Percentiles rank a stretch among this genome's conserved stretches.
phyloP scores from a whole-genome alignment of 2,329 filamentous ascomycete genomes.

The Escovopsis weberi region DNA sequence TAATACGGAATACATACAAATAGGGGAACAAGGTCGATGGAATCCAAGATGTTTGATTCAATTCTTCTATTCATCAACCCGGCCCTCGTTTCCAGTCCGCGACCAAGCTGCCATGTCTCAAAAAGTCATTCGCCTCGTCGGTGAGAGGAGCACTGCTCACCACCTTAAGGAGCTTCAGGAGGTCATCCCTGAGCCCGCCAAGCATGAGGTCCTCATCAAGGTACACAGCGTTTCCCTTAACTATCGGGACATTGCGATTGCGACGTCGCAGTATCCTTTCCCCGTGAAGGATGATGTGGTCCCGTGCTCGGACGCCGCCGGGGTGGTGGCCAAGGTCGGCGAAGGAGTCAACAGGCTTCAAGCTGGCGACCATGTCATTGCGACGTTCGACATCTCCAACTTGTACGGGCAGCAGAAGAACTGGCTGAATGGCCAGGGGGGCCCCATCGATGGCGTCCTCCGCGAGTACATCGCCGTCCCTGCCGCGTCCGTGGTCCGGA shows the following conservation, averaged over 20 bases:
- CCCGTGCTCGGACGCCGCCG: conserved; percentile 25
- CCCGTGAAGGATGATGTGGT: conserved; percentile 20
- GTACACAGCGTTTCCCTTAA: conserved; percentile 20
- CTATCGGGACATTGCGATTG: conserved; percentile 22
- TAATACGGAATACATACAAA: no score
- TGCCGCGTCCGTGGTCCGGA: neutral
- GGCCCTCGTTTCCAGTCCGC: no score
- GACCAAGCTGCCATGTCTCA: no score
- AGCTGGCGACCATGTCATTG: conserved; percentile 22
- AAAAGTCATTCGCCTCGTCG: no score
- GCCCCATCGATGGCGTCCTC: conserved; percentile 1
- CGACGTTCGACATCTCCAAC: conserved; percentile 9
- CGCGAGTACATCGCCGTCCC: neutral
- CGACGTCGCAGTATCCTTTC: conserved; percentile 26
- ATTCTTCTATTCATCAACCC: no score
- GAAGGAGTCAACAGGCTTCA: conserved; percentile 17
- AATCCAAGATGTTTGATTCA: no score
- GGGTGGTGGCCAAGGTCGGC: conserved; percentile 24
- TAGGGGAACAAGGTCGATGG: no score
- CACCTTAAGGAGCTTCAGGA: no score
- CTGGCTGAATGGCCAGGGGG: neutral
- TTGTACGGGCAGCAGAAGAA: neutral
- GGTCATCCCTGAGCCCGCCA: no score
- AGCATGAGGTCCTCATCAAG: conserved; percentile 13
- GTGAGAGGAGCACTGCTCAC: no score